A percentile compares a stretch with the other conserved stretches of the same genome.
Conservation (phyloP, 257 asterid species). For the Rhazya stricta region DNA sequence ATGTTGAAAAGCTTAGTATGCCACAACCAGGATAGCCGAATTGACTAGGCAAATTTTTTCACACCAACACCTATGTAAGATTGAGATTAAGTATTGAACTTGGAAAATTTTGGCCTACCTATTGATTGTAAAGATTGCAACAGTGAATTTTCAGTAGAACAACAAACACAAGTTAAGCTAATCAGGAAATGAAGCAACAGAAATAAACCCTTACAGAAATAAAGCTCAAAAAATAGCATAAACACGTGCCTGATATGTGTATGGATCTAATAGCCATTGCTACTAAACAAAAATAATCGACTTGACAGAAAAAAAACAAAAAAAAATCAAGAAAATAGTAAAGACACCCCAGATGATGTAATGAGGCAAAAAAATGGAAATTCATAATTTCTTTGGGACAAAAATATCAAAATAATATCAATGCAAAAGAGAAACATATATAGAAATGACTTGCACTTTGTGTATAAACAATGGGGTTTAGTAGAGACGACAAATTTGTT, state of each 20-base stretch:
- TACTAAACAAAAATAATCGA: slow-evolving; percentile 29
- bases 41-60: too few relatives aligned
- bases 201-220: slow-evolving; percentile 14
- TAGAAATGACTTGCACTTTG: slow-evolving; percentile 9
- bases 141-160: too few relatives aligned
- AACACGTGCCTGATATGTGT: slow-evolving; percentile 21
- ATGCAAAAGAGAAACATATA: slow-evolving; percentile 13
- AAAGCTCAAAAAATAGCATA: slow-evolving; percentile 13
- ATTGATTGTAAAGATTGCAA: too few relatives aligned
- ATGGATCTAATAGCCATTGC: slow-evolving; percentile 39
- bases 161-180: slow-evolving; percentile 9
- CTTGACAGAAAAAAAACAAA: slow-evolving; percentile 10
- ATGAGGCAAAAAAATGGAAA: slow-evolving; percentile 10
- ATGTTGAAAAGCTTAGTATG: too few relatives aligned
- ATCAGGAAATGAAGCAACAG: slow-evolving; percentile 12
- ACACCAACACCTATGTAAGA: too few relatives aligned
- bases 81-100: too few relatives aligned
- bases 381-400: slow-evolving; percentile 16
- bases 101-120: too few relatives aligned
- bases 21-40: too few relatives aligned
- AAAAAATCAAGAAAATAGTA: slow-evolving; percentile 12
- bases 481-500: too few relatives aligned
- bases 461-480: slow-evolving; percentile 8
- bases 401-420: slow-evolving; percentile 7
- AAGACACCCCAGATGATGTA: slow-evolving; percentile 20